Evolutionary conservation across 1,284 basidiomycete species (phyloP), one percentile per base, ranked within the genome.

Genomic region (Apiotrichum siamense): DNA sequence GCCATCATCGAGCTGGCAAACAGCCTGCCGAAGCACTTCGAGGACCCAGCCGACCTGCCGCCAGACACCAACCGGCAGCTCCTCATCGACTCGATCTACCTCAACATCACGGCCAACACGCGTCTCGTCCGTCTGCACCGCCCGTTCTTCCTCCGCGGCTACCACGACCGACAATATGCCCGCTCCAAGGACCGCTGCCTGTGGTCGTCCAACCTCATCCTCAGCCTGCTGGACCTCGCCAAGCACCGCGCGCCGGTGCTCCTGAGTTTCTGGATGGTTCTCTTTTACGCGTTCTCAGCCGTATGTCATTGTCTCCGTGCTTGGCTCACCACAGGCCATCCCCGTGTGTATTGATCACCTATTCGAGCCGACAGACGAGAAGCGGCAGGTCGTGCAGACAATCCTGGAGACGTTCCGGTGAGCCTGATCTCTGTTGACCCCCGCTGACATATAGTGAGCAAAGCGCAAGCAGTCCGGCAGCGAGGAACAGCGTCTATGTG

Each of bases 241-340:
- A 47, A 41, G 25, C 29, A 20, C 6, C 47, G 57, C 0, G 38
- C 37, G 6, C 54, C 57, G 0, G 43, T 44, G 21, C 36, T 59
- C 37, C 43, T 59, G 10, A 44, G 20, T 15, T 53, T 55, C 24
- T 59, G 57, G 57, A 44, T 52, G 10, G 43, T 55, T 12, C 49
- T 53, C 10, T 59, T 59, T 40, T 59, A 52, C 24, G 54, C 54
- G 9, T 59, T 59, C 36, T 47, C 54, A 1, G 57, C 54, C 6
- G 54, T 56, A 26, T 18, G 54, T 49, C 4, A 9, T 7, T 6
- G 15, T 9, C 3, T 12, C 13, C 15, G 4, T 23, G 26, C 17
- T 27, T 3, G 2, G 11, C 44, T 47, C 33, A 47, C 27, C 1
- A 1, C 39, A 54, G 53, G 55, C 55, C 10, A 47, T 57, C 2